A percentile compares a stretch with the other conserved stretches of the same genome.
These are phyloP conservation scores for Metrosideros polymorpha DNA, from an alignment of 441 rosid genomes.

Conservation along the genomic window DNA sequence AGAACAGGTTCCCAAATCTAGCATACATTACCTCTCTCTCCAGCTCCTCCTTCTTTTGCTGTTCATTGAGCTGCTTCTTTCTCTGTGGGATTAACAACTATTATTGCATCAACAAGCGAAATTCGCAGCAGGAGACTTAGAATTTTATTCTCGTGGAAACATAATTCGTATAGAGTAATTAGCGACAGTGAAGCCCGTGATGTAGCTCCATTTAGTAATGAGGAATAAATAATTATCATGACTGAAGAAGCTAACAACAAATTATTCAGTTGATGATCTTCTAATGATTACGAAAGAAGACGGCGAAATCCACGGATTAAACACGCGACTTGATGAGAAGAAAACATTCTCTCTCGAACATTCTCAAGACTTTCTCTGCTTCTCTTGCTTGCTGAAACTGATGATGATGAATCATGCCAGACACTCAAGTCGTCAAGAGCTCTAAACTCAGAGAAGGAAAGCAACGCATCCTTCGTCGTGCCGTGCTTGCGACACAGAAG, in stretches of 20 bases:
- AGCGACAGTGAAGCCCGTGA: no score
- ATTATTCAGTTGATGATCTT: neutral
- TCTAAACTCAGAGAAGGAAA: neutral
- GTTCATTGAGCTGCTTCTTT: slow-evolving; percentile 52
- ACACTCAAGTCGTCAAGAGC: neutral
- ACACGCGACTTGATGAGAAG: neutral
- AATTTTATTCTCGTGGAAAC: neutral
- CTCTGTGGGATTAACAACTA: slow-evolving; percentile 21
- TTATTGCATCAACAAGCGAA: neutral
- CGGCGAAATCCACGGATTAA: neutral
- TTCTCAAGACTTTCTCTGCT: neutral
- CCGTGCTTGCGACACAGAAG: neutral
- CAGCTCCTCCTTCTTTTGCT: slow-evolving; percentile 62
- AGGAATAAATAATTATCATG: no score
- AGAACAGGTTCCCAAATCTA: neutral
- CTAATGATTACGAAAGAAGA: neutral
- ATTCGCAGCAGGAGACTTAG: neutral
- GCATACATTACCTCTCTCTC: slow-evolving; percentile 59
- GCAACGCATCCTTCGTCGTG: neutral
- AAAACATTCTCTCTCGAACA: neutral
- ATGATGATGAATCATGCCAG: neutral
- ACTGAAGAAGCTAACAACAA: neutral
- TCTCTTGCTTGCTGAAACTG: neutral
- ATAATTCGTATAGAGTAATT: no score
- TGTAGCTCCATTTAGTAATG: no score